Evolutionary conservation across 2,329 filamentous ascomycete genomes (phyloP).

Genomic region (Cytospora chrysosperma): DNA sequence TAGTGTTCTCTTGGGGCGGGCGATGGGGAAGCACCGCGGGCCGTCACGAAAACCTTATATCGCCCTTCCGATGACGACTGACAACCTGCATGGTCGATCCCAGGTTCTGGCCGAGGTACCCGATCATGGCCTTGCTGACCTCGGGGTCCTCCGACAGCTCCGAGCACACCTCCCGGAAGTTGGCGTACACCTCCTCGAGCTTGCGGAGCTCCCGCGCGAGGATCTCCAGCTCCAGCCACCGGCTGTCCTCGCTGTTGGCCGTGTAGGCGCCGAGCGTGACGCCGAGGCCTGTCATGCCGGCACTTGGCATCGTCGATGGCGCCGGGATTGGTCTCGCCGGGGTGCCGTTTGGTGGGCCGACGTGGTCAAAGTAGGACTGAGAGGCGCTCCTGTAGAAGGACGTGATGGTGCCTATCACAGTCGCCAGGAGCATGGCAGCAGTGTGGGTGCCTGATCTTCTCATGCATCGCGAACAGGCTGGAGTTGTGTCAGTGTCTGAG

Average conservation of each 20-base stretch:
- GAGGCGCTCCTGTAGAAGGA: slow-evolving; percentile 46
- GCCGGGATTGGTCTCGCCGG: slow-evolving; percentile 23
- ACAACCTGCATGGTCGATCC: slow-evolving; percentile 44
- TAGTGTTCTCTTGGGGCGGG: neutral
- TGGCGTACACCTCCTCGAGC: slow-evolving; percentile 46
- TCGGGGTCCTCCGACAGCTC: slow-evolving; percentile 42
- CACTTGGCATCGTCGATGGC: neutral
- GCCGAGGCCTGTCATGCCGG: slow-evolving; percentile 30
- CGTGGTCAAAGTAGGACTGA: slow-evolving; percentile 39
- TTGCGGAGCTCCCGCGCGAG: slow-evolving; percentile 48
- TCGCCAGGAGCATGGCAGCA: slow-evolving; percentile 49
- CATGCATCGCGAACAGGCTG: slow-evolving; percentile 44
- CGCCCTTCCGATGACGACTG: slow-evolving; percentile 36
- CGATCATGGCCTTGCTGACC: slow-evolving; percentile 46
- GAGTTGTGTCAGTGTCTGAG: neutral
- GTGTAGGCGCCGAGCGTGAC: slow-evolving; percentile 46
- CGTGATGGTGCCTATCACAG: slow-evolving; percentile 48
- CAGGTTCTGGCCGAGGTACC: slow-evolving; percentile 45
- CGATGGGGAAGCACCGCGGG: neutral
- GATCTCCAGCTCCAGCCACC: slow-evolving; percentile 49
- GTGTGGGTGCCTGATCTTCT: slow-evolving; percentile 43
- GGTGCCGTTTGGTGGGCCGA: slow-evolving; percentile 24
- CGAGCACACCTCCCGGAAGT: slow-evolving; percentile 43
- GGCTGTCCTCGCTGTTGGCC: slow-evolving; percentile 45
- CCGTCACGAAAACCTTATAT: slow-evolving; percentile 31